A percentile compares a stretch with the other conserved stretches of the same genome.
phyloP scores from a whole-genome alignment of 331 rosid species.

The Pyracantha coccinea region DNA sequence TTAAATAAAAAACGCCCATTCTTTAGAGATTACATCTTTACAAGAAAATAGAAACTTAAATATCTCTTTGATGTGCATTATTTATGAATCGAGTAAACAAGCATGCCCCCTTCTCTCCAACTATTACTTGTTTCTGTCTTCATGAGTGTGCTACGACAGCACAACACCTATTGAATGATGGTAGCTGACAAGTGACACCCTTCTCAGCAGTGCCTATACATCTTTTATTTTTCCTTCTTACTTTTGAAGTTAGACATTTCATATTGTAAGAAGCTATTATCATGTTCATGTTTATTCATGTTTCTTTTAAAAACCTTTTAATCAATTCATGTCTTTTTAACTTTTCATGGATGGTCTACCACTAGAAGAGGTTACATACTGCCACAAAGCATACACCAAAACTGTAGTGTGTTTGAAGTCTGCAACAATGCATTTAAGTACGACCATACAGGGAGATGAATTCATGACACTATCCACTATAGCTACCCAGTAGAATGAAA shows the following conservation, averaged over 20 bases:
- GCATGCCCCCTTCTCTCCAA: background rate
- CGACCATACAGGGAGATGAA: background rate
- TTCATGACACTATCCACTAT: background rate
- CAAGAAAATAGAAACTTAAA: background rate
- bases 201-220: background rate
- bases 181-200: background rate
- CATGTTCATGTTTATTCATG: background rate
- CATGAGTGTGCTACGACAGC: background rate
- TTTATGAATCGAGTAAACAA: background rate
- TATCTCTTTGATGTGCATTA: background rate
- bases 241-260: too few relatives aligned
- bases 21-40: background rate
- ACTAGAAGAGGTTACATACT: background rate
- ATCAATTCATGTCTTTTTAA: background rate
- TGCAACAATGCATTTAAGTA: background rate
- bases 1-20: background rate
- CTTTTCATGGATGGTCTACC: background rate
- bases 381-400: background rate
- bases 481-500: background rate
- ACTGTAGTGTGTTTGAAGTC: background rate
- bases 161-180: background rate
- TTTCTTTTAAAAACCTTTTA: background rate
- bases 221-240: background rate
- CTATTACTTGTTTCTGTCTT: background rate
- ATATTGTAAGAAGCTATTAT: background rate